Evolutionary conservation across 2,329 filamentous ascomycete species (phyloP).

Genomic region (Aspergillus japonicus): DNA sequence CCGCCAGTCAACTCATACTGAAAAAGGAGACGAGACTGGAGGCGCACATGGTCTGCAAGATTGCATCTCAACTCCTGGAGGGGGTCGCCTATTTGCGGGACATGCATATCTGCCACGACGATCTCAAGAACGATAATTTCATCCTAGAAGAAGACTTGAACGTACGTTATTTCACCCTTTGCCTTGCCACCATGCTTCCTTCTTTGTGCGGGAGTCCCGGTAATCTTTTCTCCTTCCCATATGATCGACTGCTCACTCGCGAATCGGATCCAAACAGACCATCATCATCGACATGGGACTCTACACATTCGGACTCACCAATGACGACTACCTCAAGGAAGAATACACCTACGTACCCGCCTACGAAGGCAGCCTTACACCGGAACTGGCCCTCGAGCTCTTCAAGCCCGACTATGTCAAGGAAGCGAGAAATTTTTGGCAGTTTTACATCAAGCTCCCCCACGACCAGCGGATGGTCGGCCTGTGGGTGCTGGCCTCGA

Average conservation of each 20-base stretch:
- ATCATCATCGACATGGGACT: neutral
- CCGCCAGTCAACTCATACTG: no score
- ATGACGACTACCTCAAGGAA: neutral
- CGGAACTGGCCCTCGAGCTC: neutral
- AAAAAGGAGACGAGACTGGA: neutral
- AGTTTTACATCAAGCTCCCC: neutral
- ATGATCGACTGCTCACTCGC: no score
- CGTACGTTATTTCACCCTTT: neutral
- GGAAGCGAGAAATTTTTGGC: no score
- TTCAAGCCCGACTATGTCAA: neutral
- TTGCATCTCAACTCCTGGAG: conserved; percentile 31
- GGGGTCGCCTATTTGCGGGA: conserved; percentile 29
- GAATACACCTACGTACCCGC: neutral
- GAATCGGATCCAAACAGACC: neutral
- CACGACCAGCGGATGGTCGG: conserved; percentile 20
- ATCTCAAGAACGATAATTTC: conserved; percentile 32
- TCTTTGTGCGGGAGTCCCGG: no score
- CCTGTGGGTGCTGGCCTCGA: conserved; percentile 30
- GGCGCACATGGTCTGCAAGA: conserved; percentile 29
- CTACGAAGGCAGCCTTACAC: neutral
- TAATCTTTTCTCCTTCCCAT: no score
- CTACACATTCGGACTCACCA: neutral
- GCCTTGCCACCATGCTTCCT: no score
- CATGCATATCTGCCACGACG: conserved; percentile 28
- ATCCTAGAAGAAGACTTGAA: conserved; percentile 22